Evolutionary conservation across 345 rosid genomes (phyloP), one percentile per base, ranked within the genome.

Genomic region (Citrus unshiu): DNA sequence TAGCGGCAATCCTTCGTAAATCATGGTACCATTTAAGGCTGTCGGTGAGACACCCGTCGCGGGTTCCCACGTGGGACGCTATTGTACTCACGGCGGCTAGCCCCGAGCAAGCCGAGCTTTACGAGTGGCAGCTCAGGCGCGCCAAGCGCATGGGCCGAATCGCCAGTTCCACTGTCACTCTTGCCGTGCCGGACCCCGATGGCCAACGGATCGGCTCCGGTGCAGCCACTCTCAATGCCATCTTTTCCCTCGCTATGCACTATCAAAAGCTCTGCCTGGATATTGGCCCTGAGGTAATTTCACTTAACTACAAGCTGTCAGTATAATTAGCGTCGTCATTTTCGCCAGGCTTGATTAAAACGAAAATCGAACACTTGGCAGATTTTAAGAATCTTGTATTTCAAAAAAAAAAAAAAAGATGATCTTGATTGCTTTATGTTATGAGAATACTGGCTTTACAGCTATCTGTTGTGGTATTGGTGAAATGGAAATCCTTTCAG

Each of bases 31-130:
- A 91, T 86, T 86, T 96, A 29, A 72, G 98, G 46, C 77, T 96
- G 70, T 96, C 98, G 5, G 98, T 94, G 58, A 90, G 98, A 57
- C 97, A 94, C 81, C 94, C 98, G 0, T 70, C 95, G 5, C 77
- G 99, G 76, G 99, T 94, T 77, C 93, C 95, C 2, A 94, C 99
- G 4, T 96, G 99, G 99, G 98, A 96, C 75, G 98, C 95, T 54
- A 88, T 96, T 51, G 87, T 93, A n/a, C 95, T 96, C 81, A 92
- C 98, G 0, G 97, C 99, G 1, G 98, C 99, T 76, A 96, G 99
- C 82, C 99, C 98, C 37, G 95, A 96, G 82, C 98, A 96, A 78
- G 98, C 97, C 35, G 85, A 89, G 85, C 91, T 96, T 6, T 96
- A 94, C 72, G 85, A 96, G 6, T 96, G 97, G 97, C 99, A 94